A percentile compares a stretch with the other conserved stretches of the same genome.
Conservation (phyloP, 306 rosid genomes). For the Hylodesmum podocarpum region DNA sequence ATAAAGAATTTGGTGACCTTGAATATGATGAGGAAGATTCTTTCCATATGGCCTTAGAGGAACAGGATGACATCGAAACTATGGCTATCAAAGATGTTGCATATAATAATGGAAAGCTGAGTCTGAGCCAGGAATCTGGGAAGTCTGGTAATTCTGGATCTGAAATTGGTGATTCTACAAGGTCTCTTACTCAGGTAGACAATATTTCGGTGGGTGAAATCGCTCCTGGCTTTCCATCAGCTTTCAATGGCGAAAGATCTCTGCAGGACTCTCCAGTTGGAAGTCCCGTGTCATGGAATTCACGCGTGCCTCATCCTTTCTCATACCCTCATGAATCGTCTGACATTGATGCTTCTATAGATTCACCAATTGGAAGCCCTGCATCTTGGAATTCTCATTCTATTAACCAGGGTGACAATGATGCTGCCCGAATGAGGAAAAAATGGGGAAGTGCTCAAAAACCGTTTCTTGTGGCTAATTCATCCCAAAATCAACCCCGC, state of each 20-base stretch:
- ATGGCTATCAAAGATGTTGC: slow-evolving; percentile 49
- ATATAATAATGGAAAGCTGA: slow-evolving; percentile 56
- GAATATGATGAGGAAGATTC: slow-evolving; percentile 73
- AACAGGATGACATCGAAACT: slow-evolving; percentile 58
- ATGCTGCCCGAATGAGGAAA: slow-evolving; percentile 95
- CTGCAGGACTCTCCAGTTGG: slow-evolving; percentile 85
- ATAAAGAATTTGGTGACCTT: slow-evolving; percentile 62
- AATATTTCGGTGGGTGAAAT: slow-evolving; percentile 63
- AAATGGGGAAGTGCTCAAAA: slow-evolving; percentile 99
- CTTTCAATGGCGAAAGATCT: slow-evolving; percentile 61
- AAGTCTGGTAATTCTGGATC: slow-evolving; percentile 70
- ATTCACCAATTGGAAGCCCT: slow-evolving; percentile 97
- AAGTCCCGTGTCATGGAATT: slow-evolving; percentile 94
- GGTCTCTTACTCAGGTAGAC: slow-evolving; percentile 74
- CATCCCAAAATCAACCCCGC: slow-evolving; percentile 82
- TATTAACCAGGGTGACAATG: slow-evolving; percentile 72
- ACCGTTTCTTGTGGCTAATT: slow-evolving; percentile 70
- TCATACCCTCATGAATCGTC: slow-evolving; percentile 80
- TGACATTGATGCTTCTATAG: slow-evolving; percentile 84
- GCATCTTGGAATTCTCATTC: slow-evolving; percentile 91
- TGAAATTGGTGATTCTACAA: slow-evolving; percentile 67
- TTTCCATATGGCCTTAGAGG: slow-evolving; percentile 54
- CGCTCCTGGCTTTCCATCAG: slow-evolving; percentile 49
- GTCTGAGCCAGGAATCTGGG: slow-evolving; percentile 69
- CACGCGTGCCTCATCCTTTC: slow-evolving; percentile 69